Evolutionary conservation across 768 basidiomycete species (phyloP).

Genomic region (Mycena polygramma): DNA sequence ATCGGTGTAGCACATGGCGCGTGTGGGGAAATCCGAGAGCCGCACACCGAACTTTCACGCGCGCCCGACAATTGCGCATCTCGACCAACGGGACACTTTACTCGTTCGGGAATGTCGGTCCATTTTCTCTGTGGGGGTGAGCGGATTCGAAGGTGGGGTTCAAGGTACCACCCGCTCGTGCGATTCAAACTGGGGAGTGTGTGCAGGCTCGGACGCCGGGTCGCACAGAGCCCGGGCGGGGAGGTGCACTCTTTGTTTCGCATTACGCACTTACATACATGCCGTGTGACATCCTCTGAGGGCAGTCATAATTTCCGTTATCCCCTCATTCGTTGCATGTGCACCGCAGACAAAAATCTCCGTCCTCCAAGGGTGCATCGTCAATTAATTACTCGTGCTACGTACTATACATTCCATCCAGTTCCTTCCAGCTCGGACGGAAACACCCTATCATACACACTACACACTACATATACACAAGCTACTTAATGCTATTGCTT

Average conservation of each 20-base stretch:
- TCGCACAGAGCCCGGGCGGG: no score
- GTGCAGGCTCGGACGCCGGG: no score
- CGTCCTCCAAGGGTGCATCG: neutral
- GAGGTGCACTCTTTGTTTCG: no score
- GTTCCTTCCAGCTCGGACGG: no score
- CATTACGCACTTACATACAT: neutral
- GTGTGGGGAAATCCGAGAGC: neutral
- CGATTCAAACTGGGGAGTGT: neutral
- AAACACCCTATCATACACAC: no score
- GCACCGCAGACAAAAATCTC: neutral
- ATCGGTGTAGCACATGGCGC: slow-evolving; percentile 7
- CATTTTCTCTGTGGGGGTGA: neutral
- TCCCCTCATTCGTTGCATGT: neutral
- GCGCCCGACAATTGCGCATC: slow-evolving; percentile 5
- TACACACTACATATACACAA: no score
- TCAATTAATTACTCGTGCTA: no score
- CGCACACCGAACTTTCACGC: neutral
- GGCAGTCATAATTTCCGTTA: no score
- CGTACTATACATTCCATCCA: no score
- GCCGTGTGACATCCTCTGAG: neutral
- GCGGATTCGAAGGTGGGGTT: neutral
- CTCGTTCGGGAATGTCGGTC: slow-evolving; percentile 1
- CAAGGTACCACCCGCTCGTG: neutral
- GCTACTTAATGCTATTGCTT: no score
- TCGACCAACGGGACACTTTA: no score